Evolutionary conservation across 1,284 basidiomycete genomes (phyloP).

Genomic region (Puccinia brachypodii): DNA sequence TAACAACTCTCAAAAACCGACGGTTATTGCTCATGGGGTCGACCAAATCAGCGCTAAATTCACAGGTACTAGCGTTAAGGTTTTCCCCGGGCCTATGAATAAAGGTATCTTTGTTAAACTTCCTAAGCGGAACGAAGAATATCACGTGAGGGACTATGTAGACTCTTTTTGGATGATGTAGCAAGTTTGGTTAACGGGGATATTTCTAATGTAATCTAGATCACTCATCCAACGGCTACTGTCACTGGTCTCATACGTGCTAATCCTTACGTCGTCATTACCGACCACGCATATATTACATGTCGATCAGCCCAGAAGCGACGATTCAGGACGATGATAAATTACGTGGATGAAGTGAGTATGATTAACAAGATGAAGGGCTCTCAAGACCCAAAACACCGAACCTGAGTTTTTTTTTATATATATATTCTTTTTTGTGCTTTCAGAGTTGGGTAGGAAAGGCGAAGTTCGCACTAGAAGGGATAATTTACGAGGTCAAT

Average conservation of each 20-base stretch:
- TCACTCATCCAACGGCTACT: slow-evolving; percentile 82
- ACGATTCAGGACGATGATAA: slow-evolving; percentile 76
- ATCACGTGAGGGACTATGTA: slow-evolving; percentile 62
- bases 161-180: not conserved
- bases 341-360: slow-evolving; percentile 91
- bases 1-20: slow-evolving; percentile 23
- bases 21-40: slow-evolving; percentile 57
- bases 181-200: not conserved
- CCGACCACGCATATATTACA: slow-evolving; percentile 77
- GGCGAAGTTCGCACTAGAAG: slow-evolving; percentile 83
- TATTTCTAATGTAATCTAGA: slow-evolving; percentile 57
- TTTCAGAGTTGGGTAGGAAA: slow-evolving; percentile 89
- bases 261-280: slow-evolving; percentile 83
- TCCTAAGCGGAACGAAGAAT: slow-evolving; percentile 71
- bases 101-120: slow-evolving; percentile 83
- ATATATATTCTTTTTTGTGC: too few species aligned
- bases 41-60: slow-evolving; percentile 88
- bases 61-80: slow-evolving; percentile 60
- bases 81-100: slow-evolving; percentile 78
- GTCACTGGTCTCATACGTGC: slow-evolving; percentile 90
- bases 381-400: too few species aligned
- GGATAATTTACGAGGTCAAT: slow-evolving; percentile 71
- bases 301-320: slow-evolving; percentile 66
- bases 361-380: too few species aligned
- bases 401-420: too few species aligned